Percentiles rank a stretch among this genome's conserved stretches.
phyloP scores from a whole-genome alignment of 495 filamentous ascomycete species.

The Choiromyces venosus region DNA sequence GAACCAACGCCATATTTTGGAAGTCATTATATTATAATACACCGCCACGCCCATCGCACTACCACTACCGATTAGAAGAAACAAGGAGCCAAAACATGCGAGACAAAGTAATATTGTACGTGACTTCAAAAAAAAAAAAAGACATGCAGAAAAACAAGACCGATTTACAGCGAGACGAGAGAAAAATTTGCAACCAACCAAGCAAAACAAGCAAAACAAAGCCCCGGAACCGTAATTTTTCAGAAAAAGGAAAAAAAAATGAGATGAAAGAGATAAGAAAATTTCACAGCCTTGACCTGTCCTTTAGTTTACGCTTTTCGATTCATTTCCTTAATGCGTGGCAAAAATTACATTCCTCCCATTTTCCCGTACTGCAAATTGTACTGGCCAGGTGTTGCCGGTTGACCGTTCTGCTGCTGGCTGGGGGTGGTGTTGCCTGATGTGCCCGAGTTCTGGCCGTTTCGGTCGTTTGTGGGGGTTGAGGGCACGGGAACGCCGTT shows the following conservation, averaged over 20 bases:
- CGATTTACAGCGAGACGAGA: not conserved
- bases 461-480: constrained; percentile 28
- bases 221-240: not conserved
- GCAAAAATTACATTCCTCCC: constrained; percentile 27
- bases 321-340: not conserved
- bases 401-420: constrained; percentile 19
- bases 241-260: not conserved
- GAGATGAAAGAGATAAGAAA: not conserved
- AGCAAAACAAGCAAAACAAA: not conserved
- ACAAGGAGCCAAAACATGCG: not conserved
- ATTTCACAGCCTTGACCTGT: not conserved
- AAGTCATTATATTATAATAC: not conserved
- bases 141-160: not conserved
- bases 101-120: not conserved
- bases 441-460: constrained; percentile 24
- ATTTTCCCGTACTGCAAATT: constrained; percentile 36
- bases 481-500: constrained; percentile 34
- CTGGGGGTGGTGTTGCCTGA: constrained; percentile 34
- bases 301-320: not conserved
- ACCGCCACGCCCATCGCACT: not conserved
- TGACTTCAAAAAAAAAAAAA: not conserved
- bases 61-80: not conserved
- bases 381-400: constrained; percentile 24
- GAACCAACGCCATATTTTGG: not conserved
- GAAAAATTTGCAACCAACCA: constrained; percentile 2